Evolutionary conservation across 2,329 filamentous ascomycete species (phyloP).

Genomic region (Aspergillus texensis): DNA sequence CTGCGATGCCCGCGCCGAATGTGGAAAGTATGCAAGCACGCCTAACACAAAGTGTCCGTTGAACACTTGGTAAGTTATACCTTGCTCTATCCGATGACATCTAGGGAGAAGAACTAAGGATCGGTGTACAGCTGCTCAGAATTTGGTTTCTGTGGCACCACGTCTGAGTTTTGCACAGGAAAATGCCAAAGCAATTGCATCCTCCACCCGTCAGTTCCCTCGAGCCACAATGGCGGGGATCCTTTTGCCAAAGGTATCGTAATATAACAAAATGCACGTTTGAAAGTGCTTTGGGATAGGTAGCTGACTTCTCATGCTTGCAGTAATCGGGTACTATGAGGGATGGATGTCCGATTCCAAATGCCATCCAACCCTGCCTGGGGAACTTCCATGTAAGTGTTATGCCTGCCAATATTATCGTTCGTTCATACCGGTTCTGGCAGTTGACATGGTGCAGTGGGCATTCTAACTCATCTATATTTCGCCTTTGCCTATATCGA

Average conservation of each 20-base stretch:
- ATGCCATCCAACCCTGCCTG: constrained; percentile 13
- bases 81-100: background rate
- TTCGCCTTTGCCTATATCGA: constrained; percentile 48
- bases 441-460: no score
- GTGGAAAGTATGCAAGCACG: constrained; percentile 31
- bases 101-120: background rate
- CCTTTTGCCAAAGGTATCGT: no score
- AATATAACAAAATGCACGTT: no score
- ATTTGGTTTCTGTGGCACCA: constrained; percentile 6
- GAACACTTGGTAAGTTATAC: constrained; percentile 25
- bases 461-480: constrained; percentile 17
- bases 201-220: background rate
- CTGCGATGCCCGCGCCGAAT: constrained; percentile 43
- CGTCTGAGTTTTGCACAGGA: background rate
- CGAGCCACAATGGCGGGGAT: no score
- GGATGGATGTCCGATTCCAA: constrained; percentile 24
- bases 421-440: no score
- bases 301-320: no score
- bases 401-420: no score
- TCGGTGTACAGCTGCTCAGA: constrained; percentile 12
- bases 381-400: no score
- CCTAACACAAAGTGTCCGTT: constrained; percentile 29
- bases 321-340: constrained; percentile 39
- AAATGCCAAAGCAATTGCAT: constrained; percentile 15
- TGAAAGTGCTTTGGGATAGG: no score